Evolutionary conservation across 1,139 yeast genomes (phyloP), one percentile per base, ranked within the genome.

Genomic region (Lodderomyces theae): DNA sequence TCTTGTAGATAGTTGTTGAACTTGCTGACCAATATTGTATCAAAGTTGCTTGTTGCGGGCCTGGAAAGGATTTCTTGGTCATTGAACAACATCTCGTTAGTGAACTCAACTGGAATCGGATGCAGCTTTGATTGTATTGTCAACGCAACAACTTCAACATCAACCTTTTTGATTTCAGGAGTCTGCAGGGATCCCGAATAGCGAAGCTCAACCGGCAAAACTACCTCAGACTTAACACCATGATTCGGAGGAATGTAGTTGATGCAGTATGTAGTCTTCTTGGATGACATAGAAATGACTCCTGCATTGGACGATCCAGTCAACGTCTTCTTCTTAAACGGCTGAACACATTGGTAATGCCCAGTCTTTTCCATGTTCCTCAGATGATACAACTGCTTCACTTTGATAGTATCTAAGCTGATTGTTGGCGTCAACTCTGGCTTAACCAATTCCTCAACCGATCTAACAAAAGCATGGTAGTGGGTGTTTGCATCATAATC

Each of bases 101-200:
- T 65, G 43, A 72, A 55, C 39, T 71, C 76, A 4, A 71, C 55
- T 0, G 77, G 77, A 5, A 72, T 64, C 4, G 54, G 56, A 39
- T 69, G 57, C 39, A 62, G 67, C 15, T 54, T 56, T 1, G 74
- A 64, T 35, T 65, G 51, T 7, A 69, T 53, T 1, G 75, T 66
- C n/a, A 64, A 57, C 2, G 57, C 67, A 15, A 65, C 64, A 38
- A 72, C 51, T 42, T 71, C 76, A 2, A 65, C 57, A 13, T 53
- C 52, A 2, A 69, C 35, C 0, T 57, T 49, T 48, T 67, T 70
- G 38, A 71, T 53, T 33, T 66, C 70, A 0, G 63, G 63, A 3
- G 42, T 35, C 1, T 36, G 17, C 17, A 15, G 18, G 13, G 42
- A 33, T 3, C 46, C 30, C 28, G 60, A 60, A 46, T 58, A 69